Base-by-base conservation (phyloP, 2,329 filamentous ascomycete species). In the Colletotrichum aenigma region DNA sequence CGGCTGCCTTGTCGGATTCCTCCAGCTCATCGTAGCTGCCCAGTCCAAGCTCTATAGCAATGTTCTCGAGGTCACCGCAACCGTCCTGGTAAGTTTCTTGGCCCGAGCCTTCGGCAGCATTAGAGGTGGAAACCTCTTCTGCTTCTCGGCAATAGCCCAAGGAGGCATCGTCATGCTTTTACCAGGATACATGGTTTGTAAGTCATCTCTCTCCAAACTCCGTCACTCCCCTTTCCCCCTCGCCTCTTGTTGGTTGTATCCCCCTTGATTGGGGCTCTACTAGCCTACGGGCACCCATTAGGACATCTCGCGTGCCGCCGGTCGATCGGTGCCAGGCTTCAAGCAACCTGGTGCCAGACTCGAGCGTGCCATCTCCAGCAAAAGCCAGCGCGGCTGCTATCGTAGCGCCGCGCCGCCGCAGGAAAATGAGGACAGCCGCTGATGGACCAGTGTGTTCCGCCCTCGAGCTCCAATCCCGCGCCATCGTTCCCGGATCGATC, bases 1-100 rank as follows among this genome's bases (percentile, higher is more conserved):
- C 3, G 94, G 94, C 2, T 93, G 90, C 78, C 85, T 95, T 9
- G 88, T 96, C 2, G 94, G 94, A 1, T 85, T 92, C 77, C 85
- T 96, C 56, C 93, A 96, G 81, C 88, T 95, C 16, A 90, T 94
- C 56, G 87, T 95, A 4, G 91, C 93, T 0, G 93, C 94, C 4
- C 89, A 86, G 38, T 95, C 93, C 15, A 91, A 92, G 43, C 87
- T 95, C 4, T 93, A 94, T 82, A 88, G 86, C 66, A 93, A 93
- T 69, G 90, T 93, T 4, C 93, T 93, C 72, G 92, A 94, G 78
- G 90, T 94, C 3, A 88, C 88, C 4, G 91, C 91, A 4, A 89
- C 91, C 0, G 88, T 94, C 18, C 74, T 93, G 10, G 91, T 91
- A 4, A 92, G 90, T 38, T 93, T 93, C 79, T 82, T 93, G 28